Evolutionary conservation across 2,329 filamentous ascomycete species (phyloP), one percentile per base, ranked within the genome.

Genomic region (Colletotrichum sp.): DNA sequence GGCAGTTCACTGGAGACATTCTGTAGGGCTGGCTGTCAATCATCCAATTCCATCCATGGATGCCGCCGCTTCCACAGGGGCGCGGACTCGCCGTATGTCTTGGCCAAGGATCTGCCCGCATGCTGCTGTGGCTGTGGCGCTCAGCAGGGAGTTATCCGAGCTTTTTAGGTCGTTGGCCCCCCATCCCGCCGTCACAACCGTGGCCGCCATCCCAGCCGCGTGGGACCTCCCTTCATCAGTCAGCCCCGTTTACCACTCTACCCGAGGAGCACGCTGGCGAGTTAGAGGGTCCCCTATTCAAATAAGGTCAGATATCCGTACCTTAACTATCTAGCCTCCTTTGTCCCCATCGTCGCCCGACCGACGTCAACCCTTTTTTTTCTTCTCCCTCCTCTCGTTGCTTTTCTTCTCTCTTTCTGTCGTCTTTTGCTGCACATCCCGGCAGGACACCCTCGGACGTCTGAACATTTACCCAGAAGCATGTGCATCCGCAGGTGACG

Each of bases 101-200:
- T 72, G 73, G 62, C 64, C 65, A 58, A 69, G 73, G 70, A 66
- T 64, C 43, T 52, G 30, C 32, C 24, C 30, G 55, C 55, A 66
- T 73, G 26, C 13, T 26, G 28, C 43, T 73, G 58, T 76, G 73
- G 70, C 73, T 73, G 73, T 73, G 70, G 73, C 73, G 56, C 65
- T 58, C 58, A 64, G 64, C 64, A 69, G 65, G 43, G 68, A 62
- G 71, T 58, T 56, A 64, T 48, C 56, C 38, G 62, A 66, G 24
- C 72, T 55, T 56, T 75, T 67, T 48, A 56, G 61, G 72, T n/a
- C n/a, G 5, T 26, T 32, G 15, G 30, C 18, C 28, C 52, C 64
- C 70, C 56, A 72, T 55, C 65, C 56, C 56, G 34, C 48, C 34
- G 52, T 69, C 72, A 66, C 61, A 64, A 43, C 38, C 43, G 12